A percentile compares a stretch with the other conserved stretches of the same genome.
Evolutionary conservation across 805 yeast genomes (phyloP).

Genomic region (Saturnispora sekii): DNA sequence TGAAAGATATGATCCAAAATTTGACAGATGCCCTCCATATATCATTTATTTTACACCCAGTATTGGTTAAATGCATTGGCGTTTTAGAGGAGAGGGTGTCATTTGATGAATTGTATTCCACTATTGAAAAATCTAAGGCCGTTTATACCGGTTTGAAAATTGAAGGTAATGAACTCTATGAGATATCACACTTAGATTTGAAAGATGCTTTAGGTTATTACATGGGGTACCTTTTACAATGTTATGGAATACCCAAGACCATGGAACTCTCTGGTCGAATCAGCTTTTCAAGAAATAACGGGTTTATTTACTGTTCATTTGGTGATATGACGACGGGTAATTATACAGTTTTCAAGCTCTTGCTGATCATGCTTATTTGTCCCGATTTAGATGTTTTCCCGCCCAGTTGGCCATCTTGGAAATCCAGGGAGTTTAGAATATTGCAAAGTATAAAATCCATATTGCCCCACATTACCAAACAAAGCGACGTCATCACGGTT

Average conservation of each 20-base stretch:
- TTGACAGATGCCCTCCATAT: not conserved
- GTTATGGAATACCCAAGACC: not conserved
- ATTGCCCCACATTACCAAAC: not conserved
- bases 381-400: not conserved
- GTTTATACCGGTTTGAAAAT: not conserved
- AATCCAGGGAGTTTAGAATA: conserved; percentile 5
- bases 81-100: not conserved
- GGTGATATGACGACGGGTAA: not conserved
- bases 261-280: not conserved
- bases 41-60: not conserved
- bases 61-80: not conserved
- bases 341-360: not conserved
- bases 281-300: not conserved
- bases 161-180: not conserved
- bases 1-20: not conserved
- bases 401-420: conserved; percentile 5
- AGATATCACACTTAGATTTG: not conserved
- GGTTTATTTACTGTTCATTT: not conserved
- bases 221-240: conserved; percentile 1
- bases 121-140: not conserved
- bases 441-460: conserved; percentile 4
- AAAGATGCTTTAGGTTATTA: conserved; percentile 3
- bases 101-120: not conserved
- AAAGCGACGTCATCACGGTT: not conserved
- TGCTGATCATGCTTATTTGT: conserved; percentile 1